Percentiles rank a stretch among this genome's conserved stretches.
Conservation (phyloP, 75 land plant species). For the Picea sitchensis region DNA sequence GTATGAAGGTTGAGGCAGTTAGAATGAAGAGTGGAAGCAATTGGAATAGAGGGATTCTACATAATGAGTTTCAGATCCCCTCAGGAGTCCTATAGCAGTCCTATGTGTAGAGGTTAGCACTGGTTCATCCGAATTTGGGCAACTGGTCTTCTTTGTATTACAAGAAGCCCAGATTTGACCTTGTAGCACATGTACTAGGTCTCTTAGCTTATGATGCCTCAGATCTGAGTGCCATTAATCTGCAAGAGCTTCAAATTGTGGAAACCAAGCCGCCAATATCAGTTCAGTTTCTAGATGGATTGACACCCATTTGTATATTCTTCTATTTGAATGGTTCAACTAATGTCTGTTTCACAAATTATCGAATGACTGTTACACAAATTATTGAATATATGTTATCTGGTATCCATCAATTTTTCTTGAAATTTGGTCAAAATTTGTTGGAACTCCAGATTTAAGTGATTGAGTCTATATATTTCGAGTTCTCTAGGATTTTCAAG, state of each 20-base stretch:
- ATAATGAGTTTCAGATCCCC: constrained; percentile 51
- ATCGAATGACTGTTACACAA: constrained; percentile 16
- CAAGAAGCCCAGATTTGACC: constrained; percentile 28
- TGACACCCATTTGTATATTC: constrained; percentile 40
- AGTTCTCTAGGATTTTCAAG: too few species aligned
- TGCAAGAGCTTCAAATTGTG: constrained; percentile 32
- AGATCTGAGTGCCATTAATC: constrained; percentile 33
- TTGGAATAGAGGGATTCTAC: constrained; percentile 33
- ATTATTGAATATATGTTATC: too few species aligned
- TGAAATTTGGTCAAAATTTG: too few species aligned
- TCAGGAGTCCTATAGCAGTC: constrained; percentile 33
- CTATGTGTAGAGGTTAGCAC: constrained; percentile 46
- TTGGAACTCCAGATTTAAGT: too few species aligned
- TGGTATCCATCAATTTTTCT: too few species aligned
- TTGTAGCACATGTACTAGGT: constrained; percentile 58
- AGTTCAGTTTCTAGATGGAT: constrained; percentile 27
- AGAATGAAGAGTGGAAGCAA: constrained; percentile 70
- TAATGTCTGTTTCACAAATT: constrained; percentile 37
- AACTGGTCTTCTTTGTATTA: constrained; percentile 41
- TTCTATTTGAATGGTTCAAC: constrained; percentile 52
- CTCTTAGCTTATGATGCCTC: constrained; percentile 62
- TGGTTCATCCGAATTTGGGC: constrained; percentile 70
- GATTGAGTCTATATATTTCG: too few species aligned
- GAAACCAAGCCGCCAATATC: constrained; percentile 35
- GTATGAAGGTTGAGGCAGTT: constrained; percentile 1